A percentile compares a stretch with the other conserved stretches of the same genome.
phyloP scores from a whole-genome alignment of 116 monocot genomes.

The Papilionanthe hybrid region DNA sequence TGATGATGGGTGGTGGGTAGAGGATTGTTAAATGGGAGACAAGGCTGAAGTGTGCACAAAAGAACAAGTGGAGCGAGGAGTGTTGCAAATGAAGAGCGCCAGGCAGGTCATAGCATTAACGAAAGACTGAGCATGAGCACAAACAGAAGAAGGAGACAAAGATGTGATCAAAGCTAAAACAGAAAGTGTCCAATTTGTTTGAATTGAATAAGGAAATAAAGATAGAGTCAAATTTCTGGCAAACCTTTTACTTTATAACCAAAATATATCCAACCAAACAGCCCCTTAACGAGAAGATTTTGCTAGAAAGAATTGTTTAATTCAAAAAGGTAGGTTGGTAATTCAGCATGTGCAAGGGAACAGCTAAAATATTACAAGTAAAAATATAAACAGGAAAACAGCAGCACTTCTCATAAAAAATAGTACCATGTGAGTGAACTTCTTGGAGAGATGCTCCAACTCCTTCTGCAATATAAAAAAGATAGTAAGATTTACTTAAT shows the following conservation, averaged over 20 bases:
- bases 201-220: too few species aligned
- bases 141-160: too few species aligned
- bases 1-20: too few species aligned
- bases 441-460: slow-evolving; percentile 35
- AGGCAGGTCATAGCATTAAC: too few species aligned
- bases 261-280: background rate
- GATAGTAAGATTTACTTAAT: slow-evolving; percentile 6
- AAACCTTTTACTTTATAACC: background rate
- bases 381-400: background rate
- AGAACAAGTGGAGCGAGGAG: too few species aligned
- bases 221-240: background rate
- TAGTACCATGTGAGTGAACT: slow-evolving; percentile 42
- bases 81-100: too few species aligned
- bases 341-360: background rate
- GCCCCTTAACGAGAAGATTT: background rate
- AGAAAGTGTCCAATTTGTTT: too few species aligned
- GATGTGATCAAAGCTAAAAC: too few species aligned
- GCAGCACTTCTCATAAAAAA: background rate
- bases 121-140: too few species aligned
- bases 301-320: background rate
- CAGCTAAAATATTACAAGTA: background rate
- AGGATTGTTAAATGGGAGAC: too few species aligned
- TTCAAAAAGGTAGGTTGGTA: background rate
- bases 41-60: too few species aligned
- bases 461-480: slow-evolving; percentile 42